Conservation (phyloP, 2,329 filamentous ascomycete genomes). For the Colletotrichum sidae region DNA sequence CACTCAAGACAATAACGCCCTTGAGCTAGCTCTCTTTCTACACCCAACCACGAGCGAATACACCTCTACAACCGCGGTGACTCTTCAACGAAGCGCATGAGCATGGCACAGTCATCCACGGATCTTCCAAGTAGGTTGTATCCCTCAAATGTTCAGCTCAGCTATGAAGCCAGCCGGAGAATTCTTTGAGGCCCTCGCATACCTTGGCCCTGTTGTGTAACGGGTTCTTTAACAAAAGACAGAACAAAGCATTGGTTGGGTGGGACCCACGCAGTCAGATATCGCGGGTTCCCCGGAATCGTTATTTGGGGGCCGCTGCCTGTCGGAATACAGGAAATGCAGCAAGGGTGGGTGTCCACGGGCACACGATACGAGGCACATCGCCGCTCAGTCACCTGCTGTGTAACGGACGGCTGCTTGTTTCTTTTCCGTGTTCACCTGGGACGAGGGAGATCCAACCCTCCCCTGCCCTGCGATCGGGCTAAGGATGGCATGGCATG, state of each 20-base stretch:
- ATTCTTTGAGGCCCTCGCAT: slow-evolving; percentile 25
- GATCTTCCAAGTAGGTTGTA: slow-evolving; percentile 8
- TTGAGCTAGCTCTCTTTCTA: neutral
- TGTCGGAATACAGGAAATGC: neutral
- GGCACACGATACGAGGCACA: slow-evolving; percentile 21
- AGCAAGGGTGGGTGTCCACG: too few species aligned
- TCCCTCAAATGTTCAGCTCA: neutral
- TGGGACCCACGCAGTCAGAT: slow-evolving; percentile 9
- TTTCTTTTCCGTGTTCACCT: neutral
- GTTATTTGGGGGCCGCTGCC: slow-evolving; percentile 4
- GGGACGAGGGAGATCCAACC: neutral
- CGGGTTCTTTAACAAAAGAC: neutral
- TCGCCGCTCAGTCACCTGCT: slow-evolving; percentile 19
- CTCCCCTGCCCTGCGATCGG: slow-evolving; percentile 2
- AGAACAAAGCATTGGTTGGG: too few species aligned
- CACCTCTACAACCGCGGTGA: slow-evolving; percentile 11
- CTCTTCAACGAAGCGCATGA: slow-evolving; percentile 26
- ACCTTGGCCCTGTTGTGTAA: slow-evolving; percentile 36
- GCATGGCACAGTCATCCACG: slow-evolving; percentile 23
- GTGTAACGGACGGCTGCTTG: slow-evolving; percentile 31
- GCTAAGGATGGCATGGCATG: slow-evolving; percentile 4
- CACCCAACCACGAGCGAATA: slow-evolving; percentile 14
- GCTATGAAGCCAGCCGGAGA: slow-evolving; percentile 25
- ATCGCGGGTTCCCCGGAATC: slow-evolving; percentile 26
- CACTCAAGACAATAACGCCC: slow-evolving; percentile 30